These are phyloP conservation scores for Gentiana straminea DNA, from an alignment of 257 asterid genomes.

Conservation along the genomic window DNA sequence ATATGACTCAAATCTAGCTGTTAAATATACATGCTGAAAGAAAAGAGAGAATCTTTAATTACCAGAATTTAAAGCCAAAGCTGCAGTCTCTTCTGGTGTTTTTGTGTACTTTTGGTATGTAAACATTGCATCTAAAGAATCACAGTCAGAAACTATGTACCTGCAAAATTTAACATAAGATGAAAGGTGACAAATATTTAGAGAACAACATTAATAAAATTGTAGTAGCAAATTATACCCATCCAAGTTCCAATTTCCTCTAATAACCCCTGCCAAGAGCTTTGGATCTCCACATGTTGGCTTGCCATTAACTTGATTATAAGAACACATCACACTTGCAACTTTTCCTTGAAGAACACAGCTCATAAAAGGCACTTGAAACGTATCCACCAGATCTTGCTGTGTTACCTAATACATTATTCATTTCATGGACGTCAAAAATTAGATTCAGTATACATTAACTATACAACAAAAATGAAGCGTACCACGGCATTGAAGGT, in stretches of 20 bases:
- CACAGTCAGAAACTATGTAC: slow-evolving; percentile 89
- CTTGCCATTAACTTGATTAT: slow-evolving; percentile 80
- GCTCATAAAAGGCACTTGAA: slow-evolving; percentile 88
- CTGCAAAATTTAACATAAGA: slow-evolving; percentile 24
- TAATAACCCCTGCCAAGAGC: slow-evolving; percentile 53
- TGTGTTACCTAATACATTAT: slow-evolving; percentile 75
- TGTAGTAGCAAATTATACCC: slow-evolving; percentile 28
- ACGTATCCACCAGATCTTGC: slow-evolving; percentile 92
- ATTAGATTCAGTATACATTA: too few species aligned
- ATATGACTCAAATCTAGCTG: background rate
- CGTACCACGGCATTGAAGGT: slow-evolving; percentile 73
- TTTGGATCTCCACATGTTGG: slow-evolving; percentile 85
- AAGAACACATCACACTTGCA: slow-evolving; percentile 96
- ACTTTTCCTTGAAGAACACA: slow-evolving; percentile 92
- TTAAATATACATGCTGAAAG: background rate
- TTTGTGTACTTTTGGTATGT: slow-evolving; percentile 59
- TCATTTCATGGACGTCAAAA: too few species aligned
- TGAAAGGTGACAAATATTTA: background rate
- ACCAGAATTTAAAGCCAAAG: slow-evolving; percentile 74
- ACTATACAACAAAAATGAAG: too few species aligned
- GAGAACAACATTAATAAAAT: background rate
- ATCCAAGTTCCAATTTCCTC: slow-evolving; percentile 86
- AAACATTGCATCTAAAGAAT: slow-evolving; percentile 65
- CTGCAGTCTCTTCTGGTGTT: slow-evolving; percentile 87
- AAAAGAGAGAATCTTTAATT: background rate